Evolutionary conservation across 257 asterid species (phyloP).

Genomic region (Leonotis leonurus): DNA sequence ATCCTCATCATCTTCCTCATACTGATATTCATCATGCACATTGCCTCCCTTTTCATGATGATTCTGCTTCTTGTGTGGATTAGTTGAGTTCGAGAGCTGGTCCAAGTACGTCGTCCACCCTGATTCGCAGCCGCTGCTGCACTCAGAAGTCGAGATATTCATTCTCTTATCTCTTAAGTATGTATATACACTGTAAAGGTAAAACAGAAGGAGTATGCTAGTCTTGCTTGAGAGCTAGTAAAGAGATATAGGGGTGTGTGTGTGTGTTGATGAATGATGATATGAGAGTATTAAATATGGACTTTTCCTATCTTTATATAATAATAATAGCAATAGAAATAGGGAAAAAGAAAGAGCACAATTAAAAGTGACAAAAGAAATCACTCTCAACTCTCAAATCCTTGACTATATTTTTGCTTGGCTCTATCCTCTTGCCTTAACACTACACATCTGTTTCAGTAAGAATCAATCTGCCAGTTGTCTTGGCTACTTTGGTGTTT

Average conservation of each 20-base stretch:
- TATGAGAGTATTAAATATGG: no score
- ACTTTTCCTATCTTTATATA: slow-evolving; percentile 30
- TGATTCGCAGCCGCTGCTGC: slow-evolving; percentile 77
- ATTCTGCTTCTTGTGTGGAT: slow-evolving; percentile 2
- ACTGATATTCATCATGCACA: slow-evolving; percentile 10
- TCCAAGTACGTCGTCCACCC: slow-evolving; percentile 91
- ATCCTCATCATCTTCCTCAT: slow-evolving; percentile 26
- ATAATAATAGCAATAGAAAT: background rate
- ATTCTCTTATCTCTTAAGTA: slow-evolving; percentile 5
- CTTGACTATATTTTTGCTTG: slow-evolving; percentile 47
- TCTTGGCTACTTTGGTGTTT: slow-evolving; percentile 20
- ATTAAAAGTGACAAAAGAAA: slow-evolving; percentile 29
- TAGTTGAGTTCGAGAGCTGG: slow-evolving; percentile 38
- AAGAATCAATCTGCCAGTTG: slow-evolving; percentile 73
- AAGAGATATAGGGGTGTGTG: background rate
- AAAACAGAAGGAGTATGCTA: background rate
- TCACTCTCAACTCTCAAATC: slow-evolving; percentile 32
- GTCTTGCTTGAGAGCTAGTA: background rate
- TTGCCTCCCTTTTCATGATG: background rate
- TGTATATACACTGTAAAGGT: no score
- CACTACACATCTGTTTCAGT: slow-evolving; percentile 32
- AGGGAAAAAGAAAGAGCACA: background rate
- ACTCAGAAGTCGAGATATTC: slow-evolving; percentile 62
- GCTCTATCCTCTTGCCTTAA: slow-evolving; percentile 40
- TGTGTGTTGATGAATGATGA: no score